A percentile compares a stretch with the other conserved stretches of the same genome.
Evolutionary conservation across 768 basidiomycete genomes (phyloP).

Genomic region (Phallus indusiatus): DNA sequence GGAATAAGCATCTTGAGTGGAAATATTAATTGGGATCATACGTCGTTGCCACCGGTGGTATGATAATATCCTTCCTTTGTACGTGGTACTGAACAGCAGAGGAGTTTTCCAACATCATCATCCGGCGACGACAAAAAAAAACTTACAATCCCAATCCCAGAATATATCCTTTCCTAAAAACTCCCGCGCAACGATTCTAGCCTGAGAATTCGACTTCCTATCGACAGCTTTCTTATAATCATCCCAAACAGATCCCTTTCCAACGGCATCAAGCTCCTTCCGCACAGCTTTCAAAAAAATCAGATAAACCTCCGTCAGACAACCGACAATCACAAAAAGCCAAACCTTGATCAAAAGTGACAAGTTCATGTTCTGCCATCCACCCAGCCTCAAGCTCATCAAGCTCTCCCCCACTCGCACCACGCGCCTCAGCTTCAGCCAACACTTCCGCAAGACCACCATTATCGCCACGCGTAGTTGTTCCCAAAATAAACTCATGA

Average conservation of each 20-base stretch:
- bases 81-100: constrained; percentile 49
- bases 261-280: constrained; percentile 38
- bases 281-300: constrained; percentile 41
- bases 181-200: constrained; percentile 63
- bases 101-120: not conserved
- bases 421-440: constrained; percentile 54
- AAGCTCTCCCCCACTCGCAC: constrained; percentile 56
- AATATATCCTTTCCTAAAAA: constrained; percentile 60
- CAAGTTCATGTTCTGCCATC: constrained; percentile 56
- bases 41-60: constrained; percentile 71
- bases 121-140: not conserved
- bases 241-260: constrained; percentile 47
- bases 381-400: constrained; percentile 69
- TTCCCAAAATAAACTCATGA: constrained; percentile 44
- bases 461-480: constrained; percentile 13
- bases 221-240: constrained; percentile 47
- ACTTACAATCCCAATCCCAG: constrained; percentile 86
- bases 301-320: not conserved
- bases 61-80: constrained; percentile 91
- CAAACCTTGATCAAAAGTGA: constrained; percentile 80
- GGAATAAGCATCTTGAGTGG: constrained; percentile 1
- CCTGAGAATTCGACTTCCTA: constrained; percentile 65
- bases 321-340: not conserved
- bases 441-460: constrained; percentile 58
- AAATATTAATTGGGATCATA: constrained; percentile 13